Evolutionary conservation across 2,329 filamentous ascomycete genomes (phyloP).

Genomic region (Aureobasidium sp.): DNA sequence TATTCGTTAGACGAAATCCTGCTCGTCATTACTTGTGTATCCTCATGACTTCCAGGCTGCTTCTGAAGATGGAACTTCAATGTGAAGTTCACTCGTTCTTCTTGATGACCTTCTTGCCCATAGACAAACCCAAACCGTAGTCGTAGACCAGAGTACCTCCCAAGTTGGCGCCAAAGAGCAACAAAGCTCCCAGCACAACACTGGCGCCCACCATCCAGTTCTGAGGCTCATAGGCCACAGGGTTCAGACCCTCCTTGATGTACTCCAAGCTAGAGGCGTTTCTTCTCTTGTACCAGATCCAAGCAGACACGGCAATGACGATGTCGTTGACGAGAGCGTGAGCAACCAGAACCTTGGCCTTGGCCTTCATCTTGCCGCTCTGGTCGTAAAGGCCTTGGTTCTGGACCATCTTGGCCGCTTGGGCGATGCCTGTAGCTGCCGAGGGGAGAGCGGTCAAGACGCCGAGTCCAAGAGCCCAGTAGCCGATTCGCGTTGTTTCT

Average conservation of each 20-base stretch:
- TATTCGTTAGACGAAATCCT: slow-evolving; percentile 9
- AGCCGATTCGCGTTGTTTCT: slow-evolving; percentile 35
- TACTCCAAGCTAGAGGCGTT: slow-evolving; percentile 23
- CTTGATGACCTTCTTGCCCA: slow-evolving; percentile 26
- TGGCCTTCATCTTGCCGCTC: slow-evolving; percentile 32
- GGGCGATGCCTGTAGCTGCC: slow-evolving; percentile 28
- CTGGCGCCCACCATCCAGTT: slow-evolving; percentile 34
- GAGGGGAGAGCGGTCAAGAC: slow-evolving; percentile 30
- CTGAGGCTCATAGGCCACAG: slow-evolving; percentile 31
- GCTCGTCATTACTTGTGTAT: background rate
- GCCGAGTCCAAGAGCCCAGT: slow-evolving; percentile 40
- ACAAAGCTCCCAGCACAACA: slow-evolving; percentile 29
- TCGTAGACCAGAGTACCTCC: slow-evolving; percentile 40
- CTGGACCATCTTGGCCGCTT: slow-evolving; percentile 37
- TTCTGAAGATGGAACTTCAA: background rate
- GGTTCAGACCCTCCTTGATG: slow-evolving; percentile 22
- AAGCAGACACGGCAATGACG: slow-evolving; percentile 33
- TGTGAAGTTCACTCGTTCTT: background rate
- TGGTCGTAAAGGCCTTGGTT: slow-evolving; percentile 37
- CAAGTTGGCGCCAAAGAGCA: slow-evolving; percentile 37
- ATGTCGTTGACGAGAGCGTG: slow-evolving; percentile 41
- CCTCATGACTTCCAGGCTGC: background rate
- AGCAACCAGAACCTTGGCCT: slow-evolving; percentile 35
- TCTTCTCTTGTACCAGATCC: slow-evolving; percentile 39
- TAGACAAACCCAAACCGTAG: slow-evolving; percentile 39